Percentiles rank a stretch among this genome's conserved stretches.
These are phyloP conservation scores for Pisolithus tinctorius DNA, from an alignment of 768 basidiomycete genomes.

Conservation along the genomic window DNA sequence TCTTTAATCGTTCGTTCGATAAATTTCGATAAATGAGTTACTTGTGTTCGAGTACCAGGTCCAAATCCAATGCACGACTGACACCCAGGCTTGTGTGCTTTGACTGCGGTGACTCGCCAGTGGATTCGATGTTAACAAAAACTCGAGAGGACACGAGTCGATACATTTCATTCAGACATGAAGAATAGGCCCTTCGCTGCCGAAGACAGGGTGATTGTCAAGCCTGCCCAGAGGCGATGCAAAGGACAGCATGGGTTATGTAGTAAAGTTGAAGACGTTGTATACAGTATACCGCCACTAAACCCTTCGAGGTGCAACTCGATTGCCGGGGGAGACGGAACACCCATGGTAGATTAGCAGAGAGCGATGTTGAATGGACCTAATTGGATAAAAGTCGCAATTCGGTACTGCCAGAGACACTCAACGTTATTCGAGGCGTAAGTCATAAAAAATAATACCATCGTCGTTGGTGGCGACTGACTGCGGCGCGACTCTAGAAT, in stretches of 20 bases:
- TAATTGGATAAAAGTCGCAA: slow-evolving; percentile 30
- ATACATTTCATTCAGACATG: neutral
- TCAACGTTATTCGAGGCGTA: slow-evolving; percentile 43
- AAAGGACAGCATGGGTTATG: slow-evolving; percentile 37
- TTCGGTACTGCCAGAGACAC: slow-evolving; percentile 26
- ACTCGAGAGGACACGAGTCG: too few relatives aligned
- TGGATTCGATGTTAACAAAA: too few relatives aligned
- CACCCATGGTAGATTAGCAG: slow-evolving; percentile 31
- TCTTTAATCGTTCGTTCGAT: too few relatives aligned
- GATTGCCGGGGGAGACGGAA: slow-evolving; percentile 22
- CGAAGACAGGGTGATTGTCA: slow-evolving; percentile 33
- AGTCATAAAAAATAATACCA: too few relatives aligned
- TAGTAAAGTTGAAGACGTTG: slow-evolving; percentile 33
- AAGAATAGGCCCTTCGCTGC: slow-evolving; percentile 31
- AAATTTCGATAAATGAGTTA: too few relatives aligned
- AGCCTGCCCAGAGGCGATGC: slow-evolving; percentile 28
- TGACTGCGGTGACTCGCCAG: too few relatives aligned
- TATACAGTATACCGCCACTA: slow-evolving; percentile 41
- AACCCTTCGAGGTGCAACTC: slow-evolving; percentile 32
- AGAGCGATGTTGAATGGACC: slow-evolving; percentile 28
- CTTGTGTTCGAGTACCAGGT: too few relatives aligned
- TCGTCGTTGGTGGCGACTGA: neutral
- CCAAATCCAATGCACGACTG: too few relatives aligned
- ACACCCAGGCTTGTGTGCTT: too few relatives aligned
- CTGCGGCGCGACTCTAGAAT: neutral